Conservation (phyloP, 352 stramenopile species). For the Globisporangium megalacanthum region DNA sequence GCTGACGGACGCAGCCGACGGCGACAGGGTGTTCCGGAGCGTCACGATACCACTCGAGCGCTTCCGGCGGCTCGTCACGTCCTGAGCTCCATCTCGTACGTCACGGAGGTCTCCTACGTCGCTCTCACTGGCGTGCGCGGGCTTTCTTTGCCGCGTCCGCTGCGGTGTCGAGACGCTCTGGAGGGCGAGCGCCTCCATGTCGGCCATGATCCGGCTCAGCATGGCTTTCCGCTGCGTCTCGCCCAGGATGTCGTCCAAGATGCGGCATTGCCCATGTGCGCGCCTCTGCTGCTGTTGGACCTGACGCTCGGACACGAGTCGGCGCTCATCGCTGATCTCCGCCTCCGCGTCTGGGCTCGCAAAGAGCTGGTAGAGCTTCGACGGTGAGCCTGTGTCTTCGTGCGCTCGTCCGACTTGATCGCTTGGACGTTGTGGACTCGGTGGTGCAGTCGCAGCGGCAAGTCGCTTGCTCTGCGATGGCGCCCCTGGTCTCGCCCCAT, state of each 20-base stretch:
- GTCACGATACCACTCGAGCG: background rate
- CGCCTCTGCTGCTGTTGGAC: conserved; percentile 11
- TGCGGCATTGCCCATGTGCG: conserved; percentile 14
- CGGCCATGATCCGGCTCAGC: conserved; percentile 54
- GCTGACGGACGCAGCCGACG: background rate
- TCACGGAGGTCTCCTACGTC: background rate
- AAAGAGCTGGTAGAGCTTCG: conserved; percentile 8
- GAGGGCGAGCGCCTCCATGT: conserved; percentile 51
- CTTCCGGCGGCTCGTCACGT: background rate
- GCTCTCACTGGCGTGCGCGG: background rate
- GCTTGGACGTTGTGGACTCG: background rate
- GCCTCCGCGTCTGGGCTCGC: conserved; percentile 9
- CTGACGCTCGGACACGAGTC: background rate
- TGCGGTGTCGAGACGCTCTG: background rate
- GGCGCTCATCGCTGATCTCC: conserved; percentile 15
- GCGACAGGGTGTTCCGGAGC: conserved; percentile 4
- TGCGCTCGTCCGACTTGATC: background rate
- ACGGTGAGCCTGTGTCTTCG: background rate
- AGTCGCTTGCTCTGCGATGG: background rate
- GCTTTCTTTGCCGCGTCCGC: background rate
- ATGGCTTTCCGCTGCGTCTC: conserved; percentile 59
- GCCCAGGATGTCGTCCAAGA: conserved; percentile 46
- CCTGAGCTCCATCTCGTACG: background rate
- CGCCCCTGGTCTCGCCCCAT: background rate
- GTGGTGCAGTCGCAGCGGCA: background rate